Conservation (phyloP, 129 eudicot species). For the Ambrosia trifida region DNA sequence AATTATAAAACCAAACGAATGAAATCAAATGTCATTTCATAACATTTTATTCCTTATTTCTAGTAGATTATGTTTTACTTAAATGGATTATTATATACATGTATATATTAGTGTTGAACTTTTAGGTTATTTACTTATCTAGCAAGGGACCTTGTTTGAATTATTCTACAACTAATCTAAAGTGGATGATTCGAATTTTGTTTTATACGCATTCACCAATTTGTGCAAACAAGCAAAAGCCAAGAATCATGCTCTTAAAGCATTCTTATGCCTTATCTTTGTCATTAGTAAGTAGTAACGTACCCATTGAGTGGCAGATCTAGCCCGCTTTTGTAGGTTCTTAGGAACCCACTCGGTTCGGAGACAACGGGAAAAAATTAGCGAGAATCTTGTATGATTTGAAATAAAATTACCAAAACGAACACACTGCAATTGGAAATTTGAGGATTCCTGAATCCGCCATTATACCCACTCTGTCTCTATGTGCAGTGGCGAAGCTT, state of each 20-base stretch:
- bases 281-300: too few relatives aligned
- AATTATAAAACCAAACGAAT: not conserved
- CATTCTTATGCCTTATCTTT: not conserved
- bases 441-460: too few relatives aligned
- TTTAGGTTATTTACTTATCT: slow-evolving; percentile 1
- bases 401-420: too few relatives aligned
- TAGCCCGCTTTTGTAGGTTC: too few relatives aligned
- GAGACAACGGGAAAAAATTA: too few relatives aligned
- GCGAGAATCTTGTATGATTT: too few relatives aligned
- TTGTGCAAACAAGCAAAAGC: slow-evolving; percentile 31
- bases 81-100: not conserved
- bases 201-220: slow-evolving; percentile 16
- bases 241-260: slow-evolving; percentile 32
- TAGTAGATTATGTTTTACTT: not conserved
- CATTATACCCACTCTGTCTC: too few relatives aligned
- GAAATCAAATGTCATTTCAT: not conserved
- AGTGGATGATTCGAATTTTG: slow-evolving; percentile 19
- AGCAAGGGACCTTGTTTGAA: slow-evolving; percentile 10
- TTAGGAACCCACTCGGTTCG: too few relatives aligned
- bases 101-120: not conserved
- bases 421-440: too few relatives aligned
- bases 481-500: too few relatives aligned
- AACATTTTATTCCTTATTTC: not conserved
- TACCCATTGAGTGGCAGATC: too few relatives aligned
- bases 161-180: slow-evolving; percentile 11